Evolutionary conservation across 352 stramenopile species (phyloP).

Genomic region (Phytophthora idaei): DNA sequence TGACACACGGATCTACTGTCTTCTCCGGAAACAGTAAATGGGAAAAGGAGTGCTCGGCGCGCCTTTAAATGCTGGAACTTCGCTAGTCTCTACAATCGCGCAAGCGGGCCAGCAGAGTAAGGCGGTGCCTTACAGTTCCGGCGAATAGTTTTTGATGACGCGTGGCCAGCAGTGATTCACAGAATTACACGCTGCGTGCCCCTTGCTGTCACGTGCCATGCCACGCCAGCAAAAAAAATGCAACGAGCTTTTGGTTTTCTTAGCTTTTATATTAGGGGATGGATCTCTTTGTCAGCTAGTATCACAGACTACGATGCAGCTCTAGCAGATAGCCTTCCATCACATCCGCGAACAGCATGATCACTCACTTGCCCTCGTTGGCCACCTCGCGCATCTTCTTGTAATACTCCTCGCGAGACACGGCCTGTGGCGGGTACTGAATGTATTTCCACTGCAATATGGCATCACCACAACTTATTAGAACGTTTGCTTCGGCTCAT

Average conservation of each 20-base stretch:
- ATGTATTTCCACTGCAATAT: slow-evolving; percentile 82
- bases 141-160: slow-evolving; percentile 26
- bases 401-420: slow-evolving; percentile 79
- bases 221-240: slow-evolving; percentile 13
- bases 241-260: slow-evolving; percentile 29
- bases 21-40: slow-evolving; percentile 87
- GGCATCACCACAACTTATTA: slow-evolving; percentile 2
- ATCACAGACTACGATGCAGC: background rate
- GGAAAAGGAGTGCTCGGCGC: background rate
- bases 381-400: slow-evolving; percentile 78
- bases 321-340: slow-evolving; percentile 1
- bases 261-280: slow-evolving; percentile 24
- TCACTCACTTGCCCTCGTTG: slow-evolving; percentile 54
- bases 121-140: background rate
- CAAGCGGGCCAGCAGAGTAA: background rate
- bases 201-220: background rate
- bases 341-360: background rate
- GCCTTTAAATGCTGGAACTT: slow-evolving; percentile 3
- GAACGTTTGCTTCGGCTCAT: background rate
- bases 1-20: slow-evolving; percentile 95
- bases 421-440: slow-evolving; percentile 76
- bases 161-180: slow-evolving; percentile 2
- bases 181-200: background rate
- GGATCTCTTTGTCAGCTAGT: background rate
- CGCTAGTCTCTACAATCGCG: too few species aligned